A percentile compares a stretch with the other conserved stretches of the same genome.
phyloP scores from a whole-genome alignment of 176 grass and related monocot genomes.

The Elymus sibiricus region DNA sequence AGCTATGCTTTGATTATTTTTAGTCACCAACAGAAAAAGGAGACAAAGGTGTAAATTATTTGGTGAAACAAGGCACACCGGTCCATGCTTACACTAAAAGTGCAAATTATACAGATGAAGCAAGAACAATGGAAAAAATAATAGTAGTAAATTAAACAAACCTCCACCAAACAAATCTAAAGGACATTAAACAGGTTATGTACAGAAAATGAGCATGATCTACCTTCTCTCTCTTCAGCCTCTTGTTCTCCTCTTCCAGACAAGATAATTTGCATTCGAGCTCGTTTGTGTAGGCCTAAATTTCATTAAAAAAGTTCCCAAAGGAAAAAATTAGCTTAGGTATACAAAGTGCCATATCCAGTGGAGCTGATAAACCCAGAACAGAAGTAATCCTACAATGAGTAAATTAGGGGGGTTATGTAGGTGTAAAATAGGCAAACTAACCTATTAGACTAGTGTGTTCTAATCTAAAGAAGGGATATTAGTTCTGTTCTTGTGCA shows the following conservation, averaged over 20 bases:
- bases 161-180: neutral
- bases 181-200: neutral
- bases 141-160: neutral
- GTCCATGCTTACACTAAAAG: neutral
- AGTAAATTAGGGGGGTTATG: neutral
- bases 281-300: conserved; percentile 15
- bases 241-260: conserved; percentile 20
- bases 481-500: neutral
- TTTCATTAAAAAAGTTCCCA: neutral
- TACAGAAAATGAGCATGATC: neutral
- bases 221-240: conserved; percentile 19
- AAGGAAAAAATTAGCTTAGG: neutral
- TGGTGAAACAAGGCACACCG: neutral
- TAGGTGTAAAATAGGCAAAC: neutral
- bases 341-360: neutral
- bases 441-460: neutral
- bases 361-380: neutral
- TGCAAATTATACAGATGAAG: neutral
- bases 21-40: neutral
- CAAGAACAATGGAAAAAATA: neutral
- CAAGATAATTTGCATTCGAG: neutral
- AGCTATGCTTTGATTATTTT: neutral
- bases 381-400: neutral
- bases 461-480: neutral
- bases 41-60: neutral